Evolutionary conservation across 1,284 basidiomycete genomes (phyloP).

Genomic region (Austroboletus rostrupii): DNA sequence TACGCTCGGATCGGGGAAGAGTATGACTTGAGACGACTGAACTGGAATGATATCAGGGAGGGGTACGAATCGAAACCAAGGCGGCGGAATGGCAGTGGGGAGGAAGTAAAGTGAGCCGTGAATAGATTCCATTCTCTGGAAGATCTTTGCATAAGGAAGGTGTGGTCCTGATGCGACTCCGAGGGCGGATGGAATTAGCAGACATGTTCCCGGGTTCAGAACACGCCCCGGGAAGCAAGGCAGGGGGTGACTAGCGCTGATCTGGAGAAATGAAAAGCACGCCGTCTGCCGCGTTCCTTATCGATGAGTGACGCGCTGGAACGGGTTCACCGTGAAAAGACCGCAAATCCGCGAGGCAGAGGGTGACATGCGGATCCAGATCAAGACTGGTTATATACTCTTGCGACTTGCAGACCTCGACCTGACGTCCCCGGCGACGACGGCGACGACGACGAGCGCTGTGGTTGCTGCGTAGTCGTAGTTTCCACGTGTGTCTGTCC

Average conservation of each 20-base stretch:
- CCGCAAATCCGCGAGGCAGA: constrained; percentile 26
- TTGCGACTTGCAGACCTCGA: not conserved
- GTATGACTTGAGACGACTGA: constrained; percentile 54
- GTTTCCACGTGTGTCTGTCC: constrained; percentile 17
- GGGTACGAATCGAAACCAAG: constrained; percentile 10
- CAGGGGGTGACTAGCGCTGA: constrained; percentile 19
- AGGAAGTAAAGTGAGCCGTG: constrained; percentile 4
- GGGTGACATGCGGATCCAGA: constrained; percentile 25
- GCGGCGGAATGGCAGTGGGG: constrained; percentile 9
- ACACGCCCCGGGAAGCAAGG: constrained; percentile 21
- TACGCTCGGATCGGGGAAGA: constrained; percentile 55
- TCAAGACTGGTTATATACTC: constrained; percentile 20
- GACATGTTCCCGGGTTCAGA: constrained; percentile 20
- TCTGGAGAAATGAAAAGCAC: constrained; percentile 33
- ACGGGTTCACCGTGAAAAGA: constrained; percentile 3
- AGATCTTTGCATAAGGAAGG: constrained; percentile 15
- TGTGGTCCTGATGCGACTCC: constrained; percentile 12
- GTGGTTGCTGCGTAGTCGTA: not conserved
- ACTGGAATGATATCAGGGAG: constrained; percentile 53
- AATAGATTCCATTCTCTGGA: constrained; percentile 21
- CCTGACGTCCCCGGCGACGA: constrained; percentile 7
- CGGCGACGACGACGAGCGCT: not conserved
- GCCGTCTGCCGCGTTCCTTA: constrained; percentile 22
- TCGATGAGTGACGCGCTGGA: constrained; percentile 21
- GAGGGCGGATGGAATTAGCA: constrained; percentile 20